These are phyloP conservation scores for Dittrichia graveolens DNA, from an alignment of 129 eudicot species.

Conservation along the genomic window DNA sequence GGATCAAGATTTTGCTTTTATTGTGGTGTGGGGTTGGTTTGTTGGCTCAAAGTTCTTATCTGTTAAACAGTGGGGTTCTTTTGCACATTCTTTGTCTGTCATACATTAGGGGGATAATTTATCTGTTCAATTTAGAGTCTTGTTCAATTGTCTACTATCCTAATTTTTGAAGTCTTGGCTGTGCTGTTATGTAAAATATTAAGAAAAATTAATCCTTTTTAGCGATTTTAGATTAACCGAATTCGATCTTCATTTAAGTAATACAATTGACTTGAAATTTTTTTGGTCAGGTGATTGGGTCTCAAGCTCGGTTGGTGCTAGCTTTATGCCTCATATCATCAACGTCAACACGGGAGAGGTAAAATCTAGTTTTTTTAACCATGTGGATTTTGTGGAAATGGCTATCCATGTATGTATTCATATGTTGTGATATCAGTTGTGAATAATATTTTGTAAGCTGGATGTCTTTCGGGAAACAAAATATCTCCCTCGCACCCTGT, in stretches of 20 bases:
- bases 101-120: conserved; percentile 5
- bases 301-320: conserved; percentile 79
- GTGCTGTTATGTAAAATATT: not conserved
- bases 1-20: conserved; percentile 39
- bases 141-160: not conserved
- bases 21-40: conserved; percentile 45
- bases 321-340: conserved; percentile 78
- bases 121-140: not conserved
- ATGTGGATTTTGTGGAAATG: not conserved
- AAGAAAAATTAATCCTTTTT: not conserved
- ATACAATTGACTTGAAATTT: not conserved
- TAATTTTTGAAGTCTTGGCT: not conserved
- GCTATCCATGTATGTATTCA: not conserved
- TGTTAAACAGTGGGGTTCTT: conserved; percentile 35
- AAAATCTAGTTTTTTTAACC: conserved; percentile 2
- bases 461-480: too few relatives aligned
- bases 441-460: not conserved
- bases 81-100: conserved; percentile 38
- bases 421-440: not conserved
- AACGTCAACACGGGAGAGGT: conserved; percentile 95
- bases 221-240: not conserved
- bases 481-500: too few relatives aligned
- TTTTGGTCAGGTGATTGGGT: conserved; percentile 64
- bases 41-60: conserved; percentile 41
- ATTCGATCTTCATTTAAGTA: not conserved